Evolutionary conservation across 2,329 filamentous ascomycete genomes (phyloP).

Genomic region (Scedosporium aurantiacum): DNA sequence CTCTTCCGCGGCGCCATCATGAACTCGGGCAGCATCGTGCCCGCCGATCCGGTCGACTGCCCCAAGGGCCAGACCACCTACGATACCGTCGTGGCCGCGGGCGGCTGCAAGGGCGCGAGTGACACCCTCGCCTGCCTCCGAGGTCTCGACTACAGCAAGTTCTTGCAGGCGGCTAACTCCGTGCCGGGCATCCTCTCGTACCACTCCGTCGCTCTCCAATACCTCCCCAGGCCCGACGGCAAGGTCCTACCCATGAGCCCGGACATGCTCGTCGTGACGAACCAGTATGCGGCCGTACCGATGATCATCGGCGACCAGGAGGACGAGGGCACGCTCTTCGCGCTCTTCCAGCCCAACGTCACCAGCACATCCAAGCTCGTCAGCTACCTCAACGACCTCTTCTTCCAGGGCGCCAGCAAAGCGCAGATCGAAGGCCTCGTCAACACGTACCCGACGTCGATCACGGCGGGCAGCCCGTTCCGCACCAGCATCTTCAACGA

Average conservation of each 20-base stretch:
- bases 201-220: constrained; percentile 46
- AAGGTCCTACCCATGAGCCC: constrained; percentile 39
- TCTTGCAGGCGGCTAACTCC: constrained; percentile 46
- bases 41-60: constrained; percentile 40
- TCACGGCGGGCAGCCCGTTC: constrained; percentile 46
- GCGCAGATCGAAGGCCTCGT: constrained; percentile 36
- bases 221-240: constrained; percentile 51
- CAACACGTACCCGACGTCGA: constrained; percentile 34
- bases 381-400: constrained; percentile 39
- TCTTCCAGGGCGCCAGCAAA: constrained; percentile 31
- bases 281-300: constrained; percentile 45
- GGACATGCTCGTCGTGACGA: constrained; percentile 33
- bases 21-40: constrained; percentile 43
- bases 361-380: constrained; percentile 40
- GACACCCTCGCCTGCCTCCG: constrained; percentile 47
- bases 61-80: constrained; percentile 45
- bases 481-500: constrained; percentile 45
- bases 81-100: constrained; percentile 36
- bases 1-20: constrained; percentile 57
- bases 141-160: constrained; percentile 32
- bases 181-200: constrained; percentile 48
- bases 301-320: constrained; percentile 55
- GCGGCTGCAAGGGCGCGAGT: constrained; percentile 39
- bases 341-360: constrained; percentile 46
- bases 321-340: constrained; percentile 56